phyloP scores from a whole-genome alignment of 352 stramenopile species.

The Globisporangium emineosum region DNA sequence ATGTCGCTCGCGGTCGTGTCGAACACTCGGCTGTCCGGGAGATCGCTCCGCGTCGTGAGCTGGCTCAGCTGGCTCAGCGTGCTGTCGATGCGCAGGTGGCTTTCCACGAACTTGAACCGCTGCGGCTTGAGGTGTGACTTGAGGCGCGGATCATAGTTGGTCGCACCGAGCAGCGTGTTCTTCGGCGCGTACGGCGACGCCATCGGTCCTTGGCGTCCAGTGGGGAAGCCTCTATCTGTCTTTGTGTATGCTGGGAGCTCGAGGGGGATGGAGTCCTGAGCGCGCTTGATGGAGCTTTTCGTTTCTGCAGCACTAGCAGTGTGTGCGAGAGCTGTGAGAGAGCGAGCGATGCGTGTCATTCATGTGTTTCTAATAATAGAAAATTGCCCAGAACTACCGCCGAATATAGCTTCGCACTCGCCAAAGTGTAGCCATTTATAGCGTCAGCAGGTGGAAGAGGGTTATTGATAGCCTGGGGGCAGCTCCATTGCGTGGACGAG shows the following conservation, averaged over 20 bases:
- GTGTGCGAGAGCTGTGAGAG: not conserved
- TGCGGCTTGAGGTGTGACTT: conserved; percentile 76
- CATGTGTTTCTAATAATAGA: not conserved
- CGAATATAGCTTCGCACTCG: not conserved
- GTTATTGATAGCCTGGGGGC: not conserved
- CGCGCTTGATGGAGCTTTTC: not conserved
- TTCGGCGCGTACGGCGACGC: conserved; percentile 46
- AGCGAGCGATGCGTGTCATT: not conserved
- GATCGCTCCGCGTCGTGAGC: conserved; percentile 53
- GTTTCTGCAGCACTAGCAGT: not conserved
- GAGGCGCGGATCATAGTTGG: conserved; percentile 64
- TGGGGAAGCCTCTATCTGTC: not conserved
- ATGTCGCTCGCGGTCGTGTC: conserved; percentile 62
- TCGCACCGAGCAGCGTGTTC: conserved; percentile 72
- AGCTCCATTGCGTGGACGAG: too few species aligned
- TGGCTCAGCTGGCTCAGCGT: conserved; percentile 58
- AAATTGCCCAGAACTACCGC: not conserved
- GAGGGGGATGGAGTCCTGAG: not conserved
- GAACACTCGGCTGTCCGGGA: conserved; percentile 52
- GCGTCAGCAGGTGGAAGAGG: not conserved
- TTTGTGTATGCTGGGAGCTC: not conserved
- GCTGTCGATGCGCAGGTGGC: conserved; percentile 54
- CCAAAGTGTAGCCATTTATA: not conserved
- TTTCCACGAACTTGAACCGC: conserved; percentile 75
- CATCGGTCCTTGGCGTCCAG: conserved; percentile 26